A percentile compares a stretch with the other conserved stretches of the same genome.
These are phyloP conservation scores for Pichia occidentalis DNA, from an alignment of 805 yeast genomes.

Conservation along the genomic window DNA sequence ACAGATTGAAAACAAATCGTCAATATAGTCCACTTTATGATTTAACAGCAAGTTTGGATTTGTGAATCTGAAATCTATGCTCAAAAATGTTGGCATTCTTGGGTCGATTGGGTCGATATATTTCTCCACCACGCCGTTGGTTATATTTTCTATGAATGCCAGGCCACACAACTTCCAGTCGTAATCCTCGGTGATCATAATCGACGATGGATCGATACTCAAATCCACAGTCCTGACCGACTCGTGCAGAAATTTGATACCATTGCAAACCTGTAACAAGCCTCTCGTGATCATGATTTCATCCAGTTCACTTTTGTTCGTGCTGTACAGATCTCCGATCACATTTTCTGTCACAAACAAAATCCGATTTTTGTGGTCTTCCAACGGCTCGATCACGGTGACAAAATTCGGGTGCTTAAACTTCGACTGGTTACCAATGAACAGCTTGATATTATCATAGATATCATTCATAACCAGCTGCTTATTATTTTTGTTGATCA, in stretches of 20 bases:
- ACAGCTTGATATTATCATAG: constrained; percentile 57
- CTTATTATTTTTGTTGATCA: constrained; percentile 42
- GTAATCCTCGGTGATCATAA: constrained; percentile 72
- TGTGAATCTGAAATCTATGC: constrained; percentile 61
- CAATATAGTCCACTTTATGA: constrained; percentile 51
- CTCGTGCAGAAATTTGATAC: constrained; percentile 75
- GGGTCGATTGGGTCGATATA: constrained; percentile 69
- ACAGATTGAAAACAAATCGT: constrained; percentile 84
- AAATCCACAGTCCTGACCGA: constrained; percentile 69
- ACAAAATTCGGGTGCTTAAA: constrained; percentile 86
- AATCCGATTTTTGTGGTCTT: constrained; percentile 72
- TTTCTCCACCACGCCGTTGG: constrained; percentile 47
- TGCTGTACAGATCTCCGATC: constrained; percentile 26
- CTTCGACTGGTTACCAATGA: constrained; percentile 67
- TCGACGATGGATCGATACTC: constrained; percentile 69
- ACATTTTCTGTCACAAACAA: constrained; percentile 83
- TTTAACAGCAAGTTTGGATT: constrained; percentile 83
- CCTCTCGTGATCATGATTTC: constrained; percentile 74
- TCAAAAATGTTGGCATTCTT: constrained; percentile 65
- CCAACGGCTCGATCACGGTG: constrained; percentile 80
- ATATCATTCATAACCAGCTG: constrained; percentile 50
- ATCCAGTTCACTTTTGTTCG: constrained; percentile 47
- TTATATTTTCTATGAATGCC: constrained; percentile 41
- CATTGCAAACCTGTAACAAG: constrained; percentile 67
- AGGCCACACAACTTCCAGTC: constrained; percentile 94